Evolutionary conservation across 2,329 filamentous ascomycete species (phyloP), one percentile per base, ranked within the genome.

Genomic region (Mollisiaceae sp.): DNA sequence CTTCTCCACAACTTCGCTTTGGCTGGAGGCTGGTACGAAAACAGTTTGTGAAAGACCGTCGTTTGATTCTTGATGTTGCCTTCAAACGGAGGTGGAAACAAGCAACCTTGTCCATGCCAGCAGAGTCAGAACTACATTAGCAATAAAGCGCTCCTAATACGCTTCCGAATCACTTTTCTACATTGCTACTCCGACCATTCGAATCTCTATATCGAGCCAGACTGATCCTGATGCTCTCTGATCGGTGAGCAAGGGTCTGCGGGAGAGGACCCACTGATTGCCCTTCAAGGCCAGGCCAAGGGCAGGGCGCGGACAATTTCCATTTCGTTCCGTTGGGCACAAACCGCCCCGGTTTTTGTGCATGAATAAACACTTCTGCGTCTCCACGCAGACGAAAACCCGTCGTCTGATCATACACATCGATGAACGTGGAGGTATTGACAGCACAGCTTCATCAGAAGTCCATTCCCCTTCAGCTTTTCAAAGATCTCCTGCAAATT

Each of bases 401-500:
- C 27, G 15, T 35, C 50, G 22, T 54, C 50, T 54, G 22, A 54
- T 54, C 45, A 11, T 32, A 15, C 50, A 35, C 24, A 54, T 54
- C 24, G 24, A 50, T 22, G 50, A 18, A n/a, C n/a, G 20, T 22
- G 43, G n/a, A 47, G 11, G 43, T 35, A 6, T 52, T 54, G 50
- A 14, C 22, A 24, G 50, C 27, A 54, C 22, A 18, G 18, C 22
- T 54, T 54, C 27, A 24, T 54, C 4, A n/a, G 9, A 32, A 27
- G 24, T 54, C 32, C 50, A 54, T 50, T 54, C 45, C 27, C 50
- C 24, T 35, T 54, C 50, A 18, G 22, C 24, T 35, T 24, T 32
- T 47, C 43, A 18, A 27, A 36, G 18, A n/a, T 24, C 41, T 68
- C 45, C 59, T 65, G 63, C 74, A 76, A 61, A 97, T 89, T 62